Conservation (phyloP, 2,329 filamentous ascomycete species). For the Fusarium buharicum region DNA sequence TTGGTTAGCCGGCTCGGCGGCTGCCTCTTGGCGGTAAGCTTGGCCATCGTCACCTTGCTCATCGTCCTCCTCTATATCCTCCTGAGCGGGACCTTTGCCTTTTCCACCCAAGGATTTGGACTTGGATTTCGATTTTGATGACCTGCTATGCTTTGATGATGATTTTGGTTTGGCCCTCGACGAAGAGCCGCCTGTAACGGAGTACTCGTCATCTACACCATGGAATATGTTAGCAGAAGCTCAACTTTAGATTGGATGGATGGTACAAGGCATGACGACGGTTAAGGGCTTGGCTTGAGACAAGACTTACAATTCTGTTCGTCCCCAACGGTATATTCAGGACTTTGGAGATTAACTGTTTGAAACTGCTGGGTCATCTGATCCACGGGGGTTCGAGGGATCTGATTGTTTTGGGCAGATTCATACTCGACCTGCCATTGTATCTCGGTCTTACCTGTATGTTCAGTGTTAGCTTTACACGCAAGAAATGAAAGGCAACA, state of each 20-base stretch:
- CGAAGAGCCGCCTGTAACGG: conserved; percentile 24
- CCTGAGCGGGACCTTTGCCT: conserved; percentile 33
- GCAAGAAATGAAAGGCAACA: not conserved
- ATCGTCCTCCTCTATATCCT: conserved; percentile 32
- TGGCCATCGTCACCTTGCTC: conserved; percentile 15
- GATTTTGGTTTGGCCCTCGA: conserved; percentile 27
- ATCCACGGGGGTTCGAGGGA: conserved; percentile 43
- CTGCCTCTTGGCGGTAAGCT: conserved; percentile 1
- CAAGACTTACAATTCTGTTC: conserved; percentile 39
- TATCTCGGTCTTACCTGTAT: conserved; percentile 40
- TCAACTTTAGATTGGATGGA: not conserved
- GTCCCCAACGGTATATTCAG: conserved; percentile 27
- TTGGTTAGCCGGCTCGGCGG: not conserved
- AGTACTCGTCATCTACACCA: conserved; percentile 36
- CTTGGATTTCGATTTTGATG: conserved; percentile 33
- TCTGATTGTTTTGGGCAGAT: conserved; percentile 26
- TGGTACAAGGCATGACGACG: not conserved
- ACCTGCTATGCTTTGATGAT: conserved; percentile 27
- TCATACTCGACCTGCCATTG: conserved; percentile 42
- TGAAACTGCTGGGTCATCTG: conserved; percentile 40
- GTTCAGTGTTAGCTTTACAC: conserved; percentile 14
- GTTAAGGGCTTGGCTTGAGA: not conserved
- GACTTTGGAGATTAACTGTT: conserved; percentile 31
- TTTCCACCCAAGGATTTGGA: conserved; percentile 39
- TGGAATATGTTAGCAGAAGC: conserved; percentile 17